phyloP scores from a whole-genome alignment of 495 filamentous ascomycete genomes.

The Penicillium tannophilum region DNA sequence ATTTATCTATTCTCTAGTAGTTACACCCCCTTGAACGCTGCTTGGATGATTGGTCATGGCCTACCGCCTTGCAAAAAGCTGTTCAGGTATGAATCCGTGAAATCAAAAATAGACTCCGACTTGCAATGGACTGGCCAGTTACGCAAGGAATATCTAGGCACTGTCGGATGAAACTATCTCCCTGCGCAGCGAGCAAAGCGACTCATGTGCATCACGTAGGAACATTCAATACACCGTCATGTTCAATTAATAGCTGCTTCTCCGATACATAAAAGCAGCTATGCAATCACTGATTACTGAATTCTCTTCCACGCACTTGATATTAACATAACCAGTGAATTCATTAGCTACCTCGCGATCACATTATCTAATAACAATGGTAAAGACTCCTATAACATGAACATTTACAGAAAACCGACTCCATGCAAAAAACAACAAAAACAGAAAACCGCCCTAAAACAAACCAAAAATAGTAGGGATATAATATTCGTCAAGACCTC shows the following conservation, averaged over 20 bases:
- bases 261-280: no score
- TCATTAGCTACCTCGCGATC: background rate
- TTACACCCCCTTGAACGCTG: background rate
- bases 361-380: background rate
- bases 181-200: no score
- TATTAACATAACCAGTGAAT: background rate
- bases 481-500: conserved; percentile 5
- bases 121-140: conserved; percentile 51
- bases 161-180: no score
- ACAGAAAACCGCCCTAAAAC: background rate
- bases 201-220: no score
- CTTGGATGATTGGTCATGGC: no score
- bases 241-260: no score
- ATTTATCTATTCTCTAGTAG: background rate
- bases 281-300: no score
- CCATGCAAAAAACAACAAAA: background rate
- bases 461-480: conserved; percentile 3
- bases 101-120: conserved; percentile 42
- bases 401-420: background rate
- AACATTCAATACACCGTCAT: no score
- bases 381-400: background rate
- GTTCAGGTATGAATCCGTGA: conserved; percentile 11
- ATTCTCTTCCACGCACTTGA: no score
- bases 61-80: no score
- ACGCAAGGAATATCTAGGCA: conserved; percentile 32